Evolutionary conservation across 805 yeast genomes (phyloP).

Genomic region (Ogataea neopini): DNA sequence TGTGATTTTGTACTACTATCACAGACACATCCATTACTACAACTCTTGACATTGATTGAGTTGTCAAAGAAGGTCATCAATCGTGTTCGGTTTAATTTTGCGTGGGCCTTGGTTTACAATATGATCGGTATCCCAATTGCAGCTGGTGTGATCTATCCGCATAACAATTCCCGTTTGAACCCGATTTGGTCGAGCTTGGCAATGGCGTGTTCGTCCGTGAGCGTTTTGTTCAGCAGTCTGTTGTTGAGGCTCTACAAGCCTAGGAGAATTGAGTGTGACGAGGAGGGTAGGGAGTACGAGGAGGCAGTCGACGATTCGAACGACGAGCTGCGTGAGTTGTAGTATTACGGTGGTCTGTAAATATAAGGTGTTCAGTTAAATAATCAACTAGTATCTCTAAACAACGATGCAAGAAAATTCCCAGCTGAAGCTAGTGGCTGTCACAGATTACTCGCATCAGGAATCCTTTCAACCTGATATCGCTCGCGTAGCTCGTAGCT

Average conservation of each 20-base stretch:
- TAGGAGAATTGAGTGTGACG: conserved; percentile 3
- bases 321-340: background rate
- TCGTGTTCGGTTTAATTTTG: conserved; percentile 57
- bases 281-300: background rate
- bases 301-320: conserved; percentile 1
- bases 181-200: conserved; percentile 73
- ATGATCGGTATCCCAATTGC: conserved; percentile 61
- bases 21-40: conserved; percentile 48
- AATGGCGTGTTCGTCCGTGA: conserved; percentile 60
- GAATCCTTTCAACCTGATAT: no score
- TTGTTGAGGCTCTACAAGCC: conserved; percentile 50
- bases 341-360: no score
- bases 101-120: conserved; percentile 61
- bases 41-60: conserved; percentile 56
- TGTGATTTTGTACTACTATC: conserved; percentile 71
- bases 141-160: conserved; percentile 66
- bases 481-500: background rate
- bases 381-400: no score
- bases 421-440: no score
- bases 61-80: conserved; percentile 50
- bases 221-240: conserved; percentile 56
- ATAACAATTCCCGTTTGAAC: conserved; percentile 50
- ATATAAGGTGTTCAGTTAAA: no score
- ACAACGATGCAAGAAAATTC: no score
- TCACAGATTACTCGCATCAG: no score